Percentiles rank a stretch among this genome's conserved stretches.
phyloP scores from a whole-genome alignment of 495 filamentous ascomycete species.

The Sordaria brevicollis region DNA sequence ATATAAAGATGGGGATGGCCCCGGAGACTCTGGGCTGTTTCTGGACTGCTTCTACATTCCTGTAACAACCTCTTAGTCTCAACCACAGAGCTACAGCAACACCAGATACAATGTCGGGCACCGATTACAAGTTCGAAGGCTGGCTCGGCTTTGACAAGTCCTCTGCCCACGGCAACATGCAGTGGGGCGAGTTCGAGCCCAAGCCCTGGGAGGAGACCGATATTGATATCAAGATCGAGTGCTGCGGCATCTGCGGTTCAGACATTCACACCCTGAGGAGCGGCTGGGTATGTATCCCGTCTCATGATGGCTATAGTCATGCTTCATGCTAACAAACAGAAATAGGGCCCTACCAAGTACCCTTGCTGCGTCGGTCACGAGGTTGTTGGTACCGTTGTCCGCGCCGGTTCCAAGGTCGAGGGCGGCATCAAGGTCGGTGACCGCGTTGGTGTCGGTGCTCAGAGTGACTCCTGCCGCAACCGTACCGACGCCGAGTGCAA shows the following conservation, averaged over 20 bases:
- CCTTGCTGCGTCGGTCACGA: constrained; percentile 76
- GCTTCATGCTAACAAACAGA: not conserved
- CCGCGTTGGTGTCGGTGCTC: constrained; percentile 78
- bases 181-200: constrained; percentile 60
- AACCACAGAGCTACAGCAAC: not conserved
- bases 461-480: constrained; percentile 54
- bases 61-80: not conserved
- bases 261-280: constrained; percentile 68
- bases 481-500: constrained; percentile 49
- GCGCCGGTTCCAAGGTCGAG: constrained; percentile 50
- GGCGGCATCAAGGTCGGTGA: constrained; percentile 61
- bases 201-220: constrained; percentile 73
- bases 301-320: not conserved
- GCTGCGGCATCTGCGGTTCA: constrained; percentile 77
- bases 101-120: constrained; percentile 10
- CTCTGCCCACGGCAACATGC: constrained; percentile 56
- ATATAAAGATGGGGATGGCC: not conserved
- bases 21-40: not conserved
- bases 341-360: constrained; percentile 49
- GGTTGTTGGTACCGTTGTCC: constrained; percentile 67
- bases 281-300: constrained; percentile 47
- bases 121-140: constrained; percentile 54
- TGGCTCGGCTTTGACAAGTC: constrained; percentile 62
- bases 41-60: not conserved
- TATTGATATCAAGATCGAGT: constrained; percentile 66